Evolutionary conservation across 192 early-diverging fungal genomes (phyloP).

Genomic region (Coemansia sp.): DNA sequence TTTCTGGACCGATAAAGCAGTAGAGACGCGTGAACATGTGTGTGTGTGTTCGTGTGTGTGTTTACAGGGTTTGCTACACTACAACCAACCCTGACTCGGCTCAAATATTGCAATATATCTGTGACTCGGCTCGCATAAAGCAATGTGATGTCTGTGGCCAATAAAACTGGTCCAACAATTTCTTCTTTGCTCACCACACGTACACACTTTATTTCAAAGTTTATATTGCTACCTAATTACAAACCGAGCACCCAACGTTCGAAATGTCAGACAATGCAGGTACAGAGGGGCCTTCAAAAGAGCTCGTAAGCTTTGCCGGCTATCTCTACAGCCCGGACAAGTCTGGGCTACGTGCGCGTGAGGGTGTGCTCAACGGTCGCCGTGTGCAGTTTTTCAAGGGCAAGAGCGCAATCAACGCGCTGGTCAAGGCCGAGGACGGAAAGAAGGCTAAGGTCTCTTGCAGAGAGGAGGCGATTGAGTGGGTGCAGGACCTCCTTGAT

Average conservation of each 20-base stretch:
- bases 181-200: slow-evolving; percentile 1
- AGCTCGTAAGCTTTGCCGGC: slow-evolving; percentile 65
- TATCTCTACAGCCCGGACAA: slow-evolving; percentile 71
- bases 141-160: too few relatives aligned
- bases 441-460: slow-evolving; percentile 53
- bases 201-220: background rate
- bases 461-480: slow-evolving; percentile 61
- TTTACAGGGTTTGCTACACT: too few relatives aligned
- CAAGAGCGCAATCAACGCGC: slow-evolving; percentile 48
- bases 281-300: slow-evolving; percentile 51
- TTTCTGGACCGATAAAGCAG: too few relatives aligned
- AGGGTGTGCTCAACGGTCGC: slow-evolving; percentile 86
- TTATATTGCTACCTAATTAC: background rate
- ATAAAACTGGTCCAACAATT: background rate
- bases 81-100: too few relatives aligned
- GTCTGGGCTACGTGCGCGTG: slow-evolving; percentile 72
- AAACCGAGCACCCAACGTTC: too few relatives aligned
- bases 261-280: slow-evolving; percentile 25
- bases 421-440: slow-evolving; percentile 37
- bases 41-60: too few relatives aligned
- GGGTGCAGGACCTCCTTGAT: slow-evolving; percentile 63
- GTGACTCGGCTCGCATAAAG: too few relatives aligned
- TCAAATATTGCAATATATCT: too few relatives aligned
- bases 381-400: slow-evolving; percentile 91
- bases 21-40: too few relatives aligned